Evolutionary conservation across 768 basidiomycete genomes (phyloP), one percentile per base, ranked within the genome.

Genomic region (Pleurotus citrinopileatus): DNA sequence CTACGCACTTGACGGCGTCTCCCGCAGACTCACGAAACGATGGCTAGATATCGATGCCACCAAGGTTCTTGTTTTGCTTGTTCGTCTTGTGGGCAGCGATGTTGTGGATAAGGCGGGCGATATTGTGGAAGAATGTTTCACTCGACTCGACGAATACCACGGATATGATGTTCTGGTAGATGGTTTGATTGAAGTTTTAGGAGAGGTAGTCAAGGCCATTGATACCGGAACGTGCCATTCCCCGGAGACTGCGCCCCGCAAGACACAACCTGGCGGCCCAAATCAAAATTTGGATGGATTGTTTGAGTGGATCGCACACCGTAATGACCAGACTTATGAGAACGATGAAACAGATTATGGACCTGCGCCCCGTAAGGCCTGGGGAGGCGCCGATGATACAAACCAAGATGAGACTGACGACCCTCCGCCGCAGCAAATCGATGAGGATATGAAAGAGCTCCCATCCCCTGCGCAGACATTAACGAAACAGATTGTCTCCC

Each of bases 61-160:
- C 7, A 87, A 91, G 58, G 94, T 98, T 4, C 76, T 99, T 19
- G 81, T 84, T 12, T 72, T 94, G 23, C 84, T 98, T 65, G 81
- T 98, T 54, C 85, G 89, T 7, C 76, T 98, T 10, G 91, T 96
- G 5, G 96, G 97, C 0, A 76, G 77, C 25, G 88, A 90, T 52
- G 84, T 98, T 27, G 91, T 98, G 0, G 85, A 90, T 42, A 85
- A 86, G 60, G 94, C 97, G 6, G 86, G 88, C 12, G 97, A 98
- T 66, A 86, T 98, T 8, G 94, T 98, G 8, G 96, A 97, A 67
- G 95, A 97, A 67, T 95, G 96, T 57, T 98, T 98, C 60, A 96
- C 98, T 68, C 84, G 94, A 25, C 75, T 98, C 17, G 97, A 98
- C 62, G 94, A 97, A 59, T 98, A 83, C 65, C 96, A 98, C 67